Evolutionary conservation across 805 yeast species (phyloP).

Genomic region (Wickerhamiella musiphila): DNA sequence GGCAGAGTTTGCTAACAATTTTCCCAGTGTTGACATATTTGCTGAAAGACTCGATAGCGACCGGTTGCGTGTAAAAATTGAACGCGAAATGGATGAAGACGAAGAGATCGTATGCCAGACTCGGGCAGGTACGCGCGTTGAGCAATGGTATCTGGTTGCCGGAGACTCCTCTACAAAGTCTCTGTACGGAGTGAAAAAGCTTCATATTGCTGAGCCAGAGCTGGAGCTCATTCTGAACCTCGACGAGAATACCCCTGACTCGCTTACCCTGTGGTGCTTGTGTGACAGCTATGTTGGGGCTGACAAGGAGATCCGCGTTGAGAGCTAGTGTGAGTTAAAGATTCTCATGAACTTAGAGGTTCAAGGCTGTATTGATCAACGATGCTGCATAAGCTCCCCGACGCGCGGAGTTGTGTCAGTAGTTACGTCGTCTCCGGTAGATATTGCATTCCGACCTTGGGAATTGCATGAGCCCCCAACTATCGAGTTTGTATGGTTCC

Average conservation of each 20-base stretch:
- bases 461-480: too few species aligned
- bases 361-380: too few species aligned
- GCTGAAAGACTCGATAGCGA: too few species aligned
- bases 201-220: conserved; percentile 33
- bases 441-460: too few species aligned
- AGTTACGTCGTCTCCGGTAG: too few species aligned
- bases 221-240: conserved; percentile 31
- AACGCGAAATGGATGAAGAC: conserved; percentile 48
- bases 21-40: conserved; percentile 65
- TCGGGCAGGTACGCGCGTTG: conserved; percentile 41
- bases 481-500: too few species aligned
- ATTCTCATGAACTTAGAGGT: too few species aligned
- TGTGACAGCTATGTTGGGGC: conserved; percentile 89
- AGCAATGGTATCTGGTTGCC: conserved; percentile 42
- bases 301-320: conserved; percentile 59
- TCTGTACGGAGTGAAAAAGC: conserved; percentile 56
- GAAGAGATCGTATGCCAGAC: conserved; percentile 42
- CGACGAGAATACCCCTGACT: conserved; percentile 24
- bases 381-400: too few species aligned
- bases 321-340: too few species aligned
- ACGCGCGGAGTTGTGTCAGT: too few species aligned
- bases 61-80: conserved; percentile 25
- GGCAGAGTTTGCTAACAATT: conserved; percentile 77
- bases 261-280: conserved; percentile 63
- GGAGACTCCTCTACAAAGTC: conserved; percentile 48